A percentile compares a stretch with the other conserved stretches of the same genome.
Evolutionary conservation across 2,329 filamentous ascomycete species (phyloP).

Genomic region (Arthrobotrys sinensis): DNA sequence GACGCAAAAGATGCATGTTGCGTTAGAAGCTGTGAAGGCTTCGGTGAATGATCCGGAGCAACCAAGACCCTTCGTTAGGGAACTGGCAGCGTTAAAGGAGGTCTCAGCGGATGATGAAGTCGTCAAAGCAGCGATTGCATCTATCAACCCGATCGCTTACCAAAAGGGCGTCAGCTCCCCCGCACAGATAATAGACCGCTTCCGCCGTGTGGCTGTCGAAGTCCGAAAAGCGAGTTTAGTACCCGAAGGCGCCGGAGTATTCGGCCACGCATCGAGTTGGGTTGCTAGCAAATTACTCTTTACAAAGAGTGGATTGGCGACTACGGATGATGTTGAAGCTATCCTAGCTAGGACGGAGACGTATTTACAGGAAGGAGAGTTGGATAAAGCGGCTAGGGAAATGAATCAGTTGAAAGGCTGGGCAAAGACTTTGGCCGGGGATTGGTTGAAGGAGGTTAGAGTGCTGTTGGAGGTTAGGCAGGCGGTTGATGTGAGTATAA

Average conservation of each 20-base stretch:
- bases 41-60: conserved; percentile 81
- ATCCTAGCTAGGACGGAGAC: conserved; percentile 91
- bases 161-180: conserved; percentile 89
- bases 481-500: conserved; percentile 85
- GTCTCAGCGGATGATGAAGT: conserved; percentile 87
- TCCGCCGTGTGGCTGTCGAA: conserved; percentile 91
- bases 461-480: conserved; percentile 95
- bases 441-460: conserved; percentile 92
- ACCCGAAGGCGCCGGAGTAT: conserved; percentile 93
- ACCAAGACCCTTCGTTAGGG: conserved; percentile 88
- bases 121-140: conserved; percentile 93
- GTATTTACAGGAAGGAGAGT: conserved; percentile 89
- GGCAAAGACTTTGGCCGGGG: conserved; percentile 93
- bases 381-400: conserved; percentile 92
- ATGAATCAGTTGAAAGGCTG: conserved; percentile 94
- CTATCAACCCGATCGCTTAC: conserved; percentile 93
- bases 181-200: conserved; percentile 91
- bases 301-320: conserved; percentile 88
- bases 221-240: conserved; percentile 94
- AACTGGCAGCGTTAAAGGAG: conserved; percentile 94
- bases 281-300: conserved; percentile 95
- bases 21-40: conserved; percentile 90
- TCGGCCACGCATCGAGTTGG: conserved; percentile 91
- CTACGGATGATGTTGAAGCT: conserved; percentile 92
- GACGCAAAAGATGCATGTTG: conserved; percentile 96